Evolutionary conservation across 1,284 basidiomycete genomes (phyloP).

Genomic region (Tausonia pullulans): DNA sequence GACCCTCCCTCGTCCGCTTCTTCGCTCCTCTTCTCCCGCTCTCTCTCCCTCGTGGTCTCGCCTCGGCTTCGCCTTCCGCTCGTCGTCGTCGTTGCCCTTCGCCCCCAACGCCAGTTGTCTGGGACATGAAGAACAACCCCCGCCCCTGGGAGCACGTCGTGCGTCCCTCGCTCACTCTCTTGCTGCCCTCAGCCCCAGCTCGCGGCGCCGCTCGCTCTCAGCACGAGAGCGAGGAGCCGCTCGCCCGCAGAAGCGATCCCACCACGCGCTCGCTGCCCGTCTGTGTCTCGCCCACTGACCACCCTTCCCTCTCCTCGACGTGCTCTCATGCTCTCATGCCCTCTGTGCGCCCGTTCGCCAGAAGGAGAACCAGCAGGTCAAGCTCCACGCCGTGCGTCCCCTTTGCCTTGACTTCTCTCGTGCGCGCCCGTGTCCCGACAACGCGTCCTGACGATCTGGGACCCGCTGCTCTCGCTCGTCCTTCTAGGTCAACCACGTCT

Average conservation of each 20-base stretch:
- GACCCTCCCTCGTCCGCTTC: background rate
- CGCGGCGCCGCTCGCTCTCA: too few species aligned
- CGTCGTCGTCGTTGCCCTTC: background rate
- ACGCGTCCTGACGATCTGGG: background rate
- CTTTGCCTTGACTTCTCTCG: background rate
- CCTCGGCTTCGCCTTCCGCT: too few species aligned
- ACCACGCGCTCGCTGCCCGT: too few species aligned
- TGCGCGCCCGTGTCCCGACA: background rate
- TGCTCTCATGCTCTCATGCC: too few species aligned
- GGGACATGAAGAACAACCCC: conserved; percentile 61
- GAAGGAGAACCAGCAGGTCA: conserved; percentile 56
- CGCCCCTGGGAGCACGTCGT: conserved; percentile 61
- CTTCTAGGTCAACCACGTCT: conserved; percentile 13
- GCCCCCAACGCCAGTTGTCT: conserved; percentile 46
- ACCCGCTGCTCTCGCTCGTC: background rate
- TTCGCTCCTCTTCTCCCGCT: background rate
- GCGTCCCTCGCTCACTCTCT: too few species aligned
- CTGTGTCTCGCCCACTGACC: too few species aligned
- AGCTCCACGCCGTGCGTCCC: conserved; percentile 48
- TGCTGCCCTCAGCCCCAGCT: too few species aligned
- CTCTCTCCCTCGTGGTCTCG: background rate
- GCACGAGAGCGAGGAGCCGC: too few species aligned
- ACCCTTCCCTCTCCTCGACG: too few species aligned
- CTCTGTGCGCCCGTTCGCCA: too few species aligned
- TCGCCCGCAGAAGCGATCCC: too few species aligned